These are phyloP conservation scores for Monotropa hypopitys DNA, from an alignment of 179 eudicot species.

Conservation along the genomic window DNA sequence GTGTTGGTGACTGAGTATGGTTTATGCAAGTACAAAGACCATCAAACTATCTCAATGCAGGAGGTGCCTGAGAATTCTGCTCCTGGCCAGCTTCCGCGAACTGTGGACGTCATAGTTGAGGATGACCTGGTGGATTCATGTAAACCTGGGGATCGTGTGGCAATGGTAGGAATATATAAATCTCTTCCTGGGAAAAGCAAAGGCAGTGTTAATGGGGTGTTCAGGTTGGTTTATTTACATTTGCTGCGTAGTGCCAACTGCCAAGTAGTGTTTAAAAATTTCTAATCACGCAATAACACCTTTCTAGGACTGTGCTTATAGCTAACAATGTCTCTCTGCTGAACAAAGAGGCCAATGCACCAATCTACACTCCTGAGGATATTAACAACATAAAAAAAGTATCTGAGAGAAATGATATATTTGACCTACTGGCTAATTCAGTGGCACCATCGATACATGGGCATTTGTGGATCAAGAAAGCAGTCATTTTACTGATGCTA, in stretches of 20 bases:
- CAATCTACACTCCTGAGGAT: constrained; percentile 66
- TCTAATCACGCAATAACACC: constrained; percentile 1
- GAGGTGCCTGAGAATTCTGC: constrained; percentile 99
- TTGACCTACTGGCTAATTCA: constrained; percentile 74
- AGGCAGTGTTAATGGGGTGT: constrained; percentile 95
- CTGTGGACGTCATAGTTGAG: constrained; percentile 83
- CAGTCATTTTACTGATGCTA: constrained; percentile 80
- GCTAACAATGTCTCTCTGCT: constrained; percentile 86
- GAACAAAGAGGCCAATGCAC: constrained; percentile 91
- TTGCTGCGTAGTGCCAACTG: neutral
- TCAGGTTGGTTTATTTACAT: constrained; percentile 48
- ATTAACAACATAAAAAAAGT: constrained; percentile 61
- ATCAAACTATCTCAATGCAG: constrained; percentile 94
- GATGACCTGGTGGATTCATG: constrained; percentile 96
- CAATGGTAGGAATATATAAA: constrained; percentile 87
- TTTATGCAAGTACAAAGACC: constrained; percentile 91
- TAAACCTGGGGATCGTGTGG: constrained; percentile 99
- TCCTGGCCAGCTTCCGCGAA: constrained; percentile 97
- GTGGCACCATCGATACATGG: constrained; percentile 98
- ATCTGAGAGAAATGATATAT: constrained; percentile 67
- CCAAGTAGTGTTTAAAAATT: neutral
- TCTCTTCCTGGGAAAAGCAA: constrained; percentile 92
- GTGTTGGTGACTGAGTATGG: constrained; percentile 91
- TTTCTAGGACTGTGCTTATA: constrained; percentile 77
- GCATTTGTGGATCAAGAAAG: constrained; percentile 93